Conservation (phyloP, 2,329 filamentous ascomycete genomes). For the Gnomoniopsis smithogilvyi region DNA sequence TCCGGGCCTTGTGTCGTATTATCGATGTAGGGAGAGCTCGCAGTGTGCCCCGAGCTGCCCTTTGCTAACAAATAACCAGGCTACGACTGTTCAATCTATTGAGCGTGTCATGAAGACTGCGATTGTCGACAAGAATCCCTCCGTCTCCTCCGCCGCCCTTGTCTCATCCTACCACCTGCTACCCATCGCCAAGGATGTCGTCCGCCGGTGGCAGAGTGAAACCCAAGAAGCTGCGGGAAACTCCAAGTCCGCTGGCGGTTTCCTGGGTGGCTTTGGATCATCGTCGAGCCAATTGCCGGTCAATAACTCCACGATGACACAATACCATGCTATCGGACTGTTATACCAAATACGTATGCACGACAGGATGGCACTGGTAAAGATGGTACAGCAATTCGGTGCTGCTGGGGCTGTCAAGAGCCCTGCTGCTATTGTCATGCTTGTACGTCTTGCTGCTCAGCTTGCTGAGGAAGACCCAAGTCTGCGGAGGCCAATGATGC, state of each 20-base stretch:
- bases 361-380: conserved; percentile 96
- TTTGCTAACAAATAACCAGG: conserved; percentile 45
- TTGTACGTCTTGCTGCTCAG: conserved; percentile 89
- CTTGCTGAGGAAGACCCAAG: conserved; percentile 89
- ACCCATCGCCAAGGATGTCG: conserved; percentile 91
- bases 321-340: conserved; percentile 97
- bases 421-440: conserved; percentile 85
- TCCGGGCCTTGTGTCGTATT: conserved; percentile 90
- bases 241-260: conserved; percentile 82
- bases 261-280: conserved; percentile 87
- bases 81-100: conserved; percentile 93
- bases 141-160: conserved; percentile 91
- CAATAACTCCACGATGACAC: conserved; percentile 94
- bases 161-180: conserved; percentile 98
- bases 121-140: conserved; percentile 98
- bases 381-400: conserved; percentile 99
- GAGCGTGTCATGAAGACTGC: conserved; percentile 98
- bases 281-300: conserved; percentile 71
- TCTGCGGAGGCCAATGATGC: conserved; percentile 93
- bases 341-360: conserved; percentile 97
- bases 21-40: conserved; percentile 70
- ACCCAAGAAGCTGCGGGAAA: conserved; percentile 94
- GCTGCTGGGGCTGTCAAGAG: conserved; percentile 90
- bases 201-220: conserved; percentile 97
- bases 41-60: background rate